Evolutionary conservation across 305 asterid genomes (phyloP).

Genomic region (Fraxinus ornus): DNA sequence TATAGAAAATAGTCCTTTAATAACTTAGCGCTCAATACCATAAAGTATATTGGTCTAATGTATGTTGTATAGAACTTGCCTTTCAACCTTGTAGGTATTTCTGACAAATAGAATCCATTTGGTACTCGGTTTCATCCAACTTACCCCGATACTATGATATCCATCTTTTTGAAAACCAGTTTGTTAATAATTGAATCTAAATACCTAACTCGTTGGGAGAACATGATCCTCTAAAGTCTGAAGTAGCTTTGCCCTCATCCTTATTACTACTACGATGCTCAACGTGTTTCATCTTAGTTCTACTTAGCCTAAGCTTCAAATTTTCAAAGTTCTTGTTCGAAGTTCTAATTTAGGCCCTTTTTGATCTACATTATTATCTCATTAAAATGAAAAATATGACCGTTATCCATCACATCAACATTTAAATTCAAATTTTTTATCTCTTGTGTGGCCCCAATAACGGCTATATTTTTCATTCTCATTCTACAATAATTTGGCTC

Average conservation of each 20-base stretch:
- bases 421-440: too few species aligned
- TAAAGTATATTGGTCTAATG: neutral
- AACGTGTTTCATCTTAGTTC: neutral
- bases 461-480: too few species aligned
- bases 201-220: neutral
- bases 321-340: neutral
- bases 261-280: neutral
- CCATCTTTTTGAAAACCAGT: neutral
- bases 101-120: neutral
- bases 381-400: too few species aligned
- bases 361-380: too few species aligned
- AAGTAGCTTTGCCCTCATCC: neutral
- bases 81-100: neutral
- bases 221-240: conserved; percentile 2
- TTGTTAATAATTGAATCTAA: neutral
- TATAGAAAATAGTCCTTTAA: neutral
- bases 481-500: too few species aligned
- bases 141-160: neutral
- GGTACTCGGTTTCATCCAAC: neutral
- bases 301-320: neutral
- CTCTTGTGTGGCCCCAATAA: too few species aligned
- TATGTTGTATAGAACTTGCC: neutral
- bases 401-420: too few species aligned
- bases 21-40: neutral
- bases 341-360: neutral